Evolutionary conservation across 1,284 basidiomycete species (phyloP).

Genomic region (Ceratorhiza oryzae-sativae): DNA sequence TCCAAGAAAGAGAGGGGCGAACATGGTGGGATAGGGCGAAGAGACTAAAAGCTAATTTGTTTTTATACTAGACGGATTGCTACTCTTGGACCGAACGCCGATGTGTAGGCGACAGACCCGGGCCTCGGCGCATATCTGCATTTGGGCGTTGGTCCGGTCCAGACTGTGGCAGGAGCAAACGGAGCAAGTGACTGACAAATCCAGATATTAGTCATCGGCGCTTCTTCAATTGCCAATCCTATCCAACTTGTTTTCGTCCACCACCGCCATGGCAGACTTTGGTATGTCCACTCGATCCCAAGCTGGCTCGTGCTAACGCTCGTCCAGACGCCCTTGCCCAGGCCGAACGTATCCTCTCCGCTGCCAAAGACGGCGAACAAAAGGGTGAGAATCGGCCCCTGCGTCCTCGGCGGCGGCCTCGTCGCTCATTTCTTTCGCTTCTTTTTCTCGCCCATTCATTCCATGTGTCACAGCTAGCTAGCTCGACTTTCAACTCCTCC

Average conservation of each 20-base stretch:
- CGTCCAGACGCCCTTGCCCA: conserved; percentile 29
- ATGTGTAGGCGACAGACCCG: neutral
- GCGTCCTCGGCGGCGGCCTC: conserved; percentile 13
- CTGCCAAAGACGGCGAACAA: conserved; percentile 18
- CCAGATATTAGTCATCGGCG: too few species aligned
- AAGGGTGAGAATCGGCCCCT: conserved; percentile 9
- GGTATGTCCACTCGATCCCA: neutral
- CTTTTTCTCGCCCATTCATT: neutral
- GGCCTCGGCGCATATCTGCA: conserved; percentile 3
- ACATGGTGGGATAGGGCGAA: conserved; percentile 42
- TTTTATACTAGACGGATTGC: conserved; percentile 19
- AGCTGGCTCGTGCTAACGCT: neutral
- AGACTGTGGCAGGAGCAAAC: neutral
- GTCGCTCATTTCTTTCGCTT: conserved; percentile 20
- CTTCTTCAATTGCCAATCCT: neutral
- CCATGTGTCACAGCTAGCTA: conserved; percentile 31
- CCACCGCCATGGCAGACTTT: conserved; percentile 35
- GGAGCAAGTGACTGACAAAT: too few species aligned
- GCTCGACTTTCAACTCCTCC: conserved; percentile 15
- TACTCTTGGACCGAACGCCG: neutral
- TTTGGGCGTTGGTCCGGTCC: conserved; percentile 22
- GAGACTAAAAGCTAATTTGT: conserved; percentile 15
- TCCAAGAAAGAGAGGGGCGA: conserved; percentile 73
- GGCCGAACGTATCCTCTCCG: conserved; percentile 23
- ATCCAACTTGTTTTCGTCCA: conserved; percentile 13